Percentiles rank a stretch among this genome's conserved stretches.
Evolutionary conservation across 441 rosid species (phyloP).

Genomic region (Erodium moschatum): DNA sequence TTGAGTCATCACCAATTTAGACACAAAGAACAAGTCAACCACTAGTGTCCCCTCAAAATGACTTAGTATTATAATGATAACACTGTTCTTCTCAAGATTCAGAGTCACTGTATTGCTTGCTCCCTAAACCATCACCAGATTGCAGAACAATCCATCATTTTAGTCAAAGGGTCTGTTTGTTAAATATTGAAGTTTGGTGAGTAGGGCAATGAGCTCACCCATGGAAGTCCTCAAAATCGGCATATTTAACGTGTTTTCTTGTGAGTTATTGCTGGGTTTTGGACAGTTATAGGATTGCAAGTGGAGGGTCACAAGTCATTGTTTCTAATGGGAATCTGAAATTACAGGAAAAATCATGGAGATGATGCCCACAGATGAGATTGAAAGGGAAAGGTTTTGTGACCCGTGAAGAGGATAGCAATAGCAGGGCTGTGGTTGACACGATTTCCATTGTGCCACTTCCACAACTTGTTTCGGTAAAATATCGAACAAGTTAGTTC

Average conservation of each 20-base stretch:
- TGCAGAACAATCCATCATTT: background rate
- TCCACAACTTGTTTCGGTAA: background rate
- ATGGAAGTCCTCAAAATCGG: constrained; percentile 1
- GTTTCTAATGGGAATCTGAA: background rate
- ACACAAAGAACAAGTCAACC: constrained; percentile 1
- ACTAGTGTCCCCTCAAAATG: background rate
- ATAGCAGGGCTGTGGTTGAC: background rate
- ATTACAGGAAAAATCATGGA: background rate
- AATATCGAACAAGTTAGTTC: background rate
- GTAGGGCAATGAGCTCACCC: background rate
- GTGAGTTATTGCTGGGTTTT: background rate
- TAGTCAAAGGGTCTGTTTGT: background rate
- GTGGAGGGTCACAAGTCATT: background rate
- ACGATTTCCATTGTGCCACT: background rate
- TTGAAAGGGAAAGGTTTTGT: background rate
- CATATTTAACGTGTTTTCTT: background rate
- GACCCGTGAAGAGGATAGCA: background rate
- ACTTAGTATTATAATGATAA: background rate
- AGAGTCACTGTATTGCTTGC: background rate
- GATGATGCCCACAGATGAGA: background rate
- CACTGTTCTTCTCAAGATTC: background rate
- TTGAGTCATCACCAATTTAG: background rate
- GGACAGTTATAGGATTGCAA: background rate
- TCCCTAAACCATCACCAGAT: too few relatives aligned
- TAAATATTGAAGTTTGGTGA: background rate